These are phyloP conservation scores for Aspergillus spinulosporus DNA, from an alignment of 2,329 filamentous ascomycete genomes.

Conservation along the genomic window DNA sequence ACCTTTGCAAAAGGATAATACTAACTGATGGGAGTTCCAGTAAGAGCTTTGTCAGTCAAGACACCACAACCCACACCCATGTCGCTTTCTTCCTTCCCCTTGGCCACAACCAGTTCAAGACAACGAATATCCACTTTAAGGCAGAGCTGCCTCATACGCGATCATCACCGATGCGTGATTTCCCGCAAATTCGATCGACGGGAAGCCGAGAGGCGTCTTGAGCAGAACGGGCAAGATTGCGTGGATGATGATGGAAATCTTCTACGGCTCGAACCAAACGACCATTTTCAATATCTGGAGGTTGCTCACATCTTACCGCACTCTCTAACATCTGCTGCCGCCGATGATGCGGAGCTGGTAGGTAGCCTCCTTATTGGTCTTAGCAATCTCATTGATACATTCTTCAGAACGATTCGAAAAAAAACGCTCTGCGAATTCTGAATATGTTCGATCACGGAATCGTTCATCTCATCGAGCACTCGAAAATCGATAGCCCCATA, in stretches of 20 bases:
- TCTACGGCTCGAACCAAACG: constrained; percentile 13
- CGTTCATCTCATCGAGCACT: constrained; percentile 18
- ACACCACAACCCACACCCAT: constrained; percentile 24
- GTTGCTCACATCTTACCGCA: constrained; percentile 27
- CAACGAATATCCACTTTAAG: constrained; percentile 16
- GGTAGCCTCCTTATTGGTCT: not conserved
- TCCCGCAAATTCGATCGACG: constrained; percentile 18
- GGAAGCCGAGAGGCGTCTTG: constrained; percentile 6
- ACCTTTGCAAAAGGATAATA: not conserved
- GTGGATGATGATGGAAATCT: constrained; percentile 25
- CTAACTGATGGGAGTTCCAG: constrained; percentile 14
- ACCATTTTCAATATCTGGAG: constrained; percentile 22
- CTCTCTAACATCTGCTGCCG: constrained; percentile 21
- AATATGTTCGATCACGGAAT: constrained; percentile 25
- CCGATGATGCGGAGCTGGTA: constrained; percentile 22
- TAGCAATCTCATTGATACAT: not conserved
- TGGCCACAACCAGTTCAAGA: not conserved
- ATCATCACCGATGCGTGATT: constrained; percentile 22
- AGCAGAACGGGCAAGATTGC: constrained; percentile 15
- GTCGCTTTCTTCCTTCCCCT: not conserved
- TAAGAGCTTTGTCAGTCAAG: constrained; percentile 24
- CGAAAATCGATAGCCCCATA: constrained; percentile 23
- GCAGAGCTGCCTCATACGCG: constrained; percentile 18
- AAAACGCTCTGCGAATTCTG: constrained; percentile 21
- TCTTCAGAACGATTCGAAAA: constrained; percentile 16